These are phyloP conservation scores for Phytophthora tubulina DNA, from an alignment of 352 stramenopile species.

Conservation along the genomic window DNA sequence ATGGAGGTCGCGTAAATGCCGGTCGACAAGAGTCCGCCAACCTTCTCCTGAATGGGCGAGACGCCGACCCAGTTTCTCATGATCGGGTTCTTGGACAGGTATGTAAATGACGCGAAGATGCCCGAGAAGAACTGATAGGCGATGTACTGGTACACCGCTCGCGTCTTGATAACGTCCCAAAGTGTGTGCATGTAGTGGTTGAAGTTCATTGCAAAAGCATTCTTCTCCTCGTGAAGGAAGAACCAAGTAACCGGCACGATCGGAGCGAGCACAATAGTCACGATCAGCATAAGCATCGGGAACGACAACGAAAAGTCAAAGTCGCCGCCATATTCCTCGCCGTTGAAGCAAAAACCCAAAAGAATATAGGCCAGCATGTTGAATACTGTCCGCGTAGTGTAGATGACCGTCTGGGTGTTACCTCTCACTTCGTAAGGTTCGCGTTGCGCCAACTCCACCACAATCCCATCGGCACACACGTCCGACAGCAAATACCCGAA, in stretches of 20 bases:
- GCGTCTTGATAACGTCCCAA: constrained; percentile 56
- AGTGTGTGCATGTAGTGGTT: constrained; percentile 53
- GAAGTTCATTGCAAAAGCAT: constrained; percentile 45
- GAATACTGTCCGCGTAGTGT: constrained; percentile 53
- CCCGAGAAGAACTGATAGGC: constrained; percentile 52
- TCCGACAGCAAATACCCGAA: constrained; percentile 64
- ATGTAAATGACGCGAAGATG: constrained; percentile 52
- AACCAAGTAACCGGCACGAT: constrained; percentile 56
- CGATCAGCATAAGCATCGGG: constrained; percentile 52
- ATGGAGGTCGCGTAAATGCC: constrained; percentile 51
- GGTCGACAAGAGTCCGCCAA: constrained; percentile 47
- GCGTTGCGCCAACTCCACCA: constrained; percentile 60
- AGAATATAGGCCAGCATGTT: constrained; percentile 52
- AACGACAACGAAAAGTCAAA: constrained; percentile 61
- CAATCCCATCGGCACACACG: constrained; percentile 55
- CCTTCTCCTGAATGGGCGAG: constrained; percentile 49
- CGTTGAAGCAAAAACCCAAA: constrained; percentile 58
- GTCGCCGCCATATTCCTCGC: constrained; percentile 53
- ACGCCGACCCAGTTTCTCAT: constrained; percentile 57
- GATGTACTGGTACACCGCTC: constrained; percentile 62
- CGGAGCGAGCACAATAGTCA: constrained; percentile 42
- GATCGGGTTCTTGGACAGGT: constrained; percentile 54
- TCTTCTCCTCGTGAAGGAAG: constrained; percentile 53
- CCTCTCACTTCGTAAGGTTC: constrained; percentile 53
- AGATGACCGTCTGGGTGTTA: constrained; percentile 61